A percentile compares a stretch with the other conserved stretches of the same genome.
Evolutionary conservation across 2,329 filamentous ascomycete genomes (phyloP).

Genomic region (Cladophialophora psammophila): DNA sequence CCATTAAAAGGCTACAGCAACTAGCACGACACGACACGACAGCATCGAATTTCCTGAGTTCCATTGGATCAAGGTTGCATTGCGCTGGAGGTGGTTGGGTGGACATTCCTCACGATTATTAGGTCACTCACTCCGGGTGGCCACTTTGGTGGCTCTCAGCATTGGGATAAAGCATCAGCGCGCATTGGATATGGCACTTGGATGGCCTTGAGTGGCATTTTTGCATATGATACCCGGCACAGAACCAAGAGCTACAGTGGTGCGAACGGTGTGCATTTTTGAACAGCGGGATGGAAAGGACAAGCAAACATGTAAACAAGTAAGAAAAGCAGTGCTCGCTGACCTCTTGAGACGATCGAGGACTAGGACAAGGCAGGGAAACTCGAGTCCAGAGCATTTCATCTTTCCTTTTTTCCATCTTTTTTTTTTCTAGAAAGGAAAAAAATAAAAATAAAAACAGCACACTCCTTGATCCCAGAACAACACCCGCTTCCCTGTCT

Average conservation of each 20-base stretch:
- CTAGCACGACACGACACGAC: neutral
- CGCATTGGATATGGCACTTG: neutral
- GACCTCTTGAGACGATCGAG: too few species aligned
- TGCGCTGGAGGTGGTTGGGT: neutral
- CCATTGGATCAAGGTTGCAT: neutral
- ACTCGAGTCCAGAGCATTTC: too few species aligned
- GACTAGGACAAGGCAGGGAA: too few species aligned
- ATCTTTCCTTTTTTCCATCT: too few species aligned
- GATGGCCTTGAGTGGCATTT: neutral
- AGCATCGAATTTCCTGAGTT: neutral
- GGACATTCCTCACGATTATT: neutral
- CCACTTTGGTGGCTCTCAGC: neutral
- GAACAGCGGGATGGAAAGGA: neutral
- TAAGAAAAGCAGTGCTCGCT: too few species aligned
- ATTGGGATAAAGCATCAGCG: neutral
- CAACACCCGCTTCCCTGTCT: too few species aligned
- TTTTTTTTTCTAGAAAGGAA: too few species aligned
- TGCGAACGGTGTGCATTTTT: neutral
- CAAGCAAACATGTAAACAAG: too few species aligned
- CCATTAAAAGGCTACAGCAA: neutral
- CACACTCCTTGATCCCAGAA: too few species aligned
- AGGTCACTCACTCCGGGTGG: neutral
- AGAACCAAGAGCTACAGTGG: neutral
- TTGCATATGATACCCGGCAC: conserved; percentile 7
- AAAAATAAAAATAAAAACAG: too few species aligned